A percentile compares a stretch with the other conserved stretches of the same genome.
Conservation (phyloP, 2,329 filamentous ascomycete species). For the Penicillium freii region DNA sequence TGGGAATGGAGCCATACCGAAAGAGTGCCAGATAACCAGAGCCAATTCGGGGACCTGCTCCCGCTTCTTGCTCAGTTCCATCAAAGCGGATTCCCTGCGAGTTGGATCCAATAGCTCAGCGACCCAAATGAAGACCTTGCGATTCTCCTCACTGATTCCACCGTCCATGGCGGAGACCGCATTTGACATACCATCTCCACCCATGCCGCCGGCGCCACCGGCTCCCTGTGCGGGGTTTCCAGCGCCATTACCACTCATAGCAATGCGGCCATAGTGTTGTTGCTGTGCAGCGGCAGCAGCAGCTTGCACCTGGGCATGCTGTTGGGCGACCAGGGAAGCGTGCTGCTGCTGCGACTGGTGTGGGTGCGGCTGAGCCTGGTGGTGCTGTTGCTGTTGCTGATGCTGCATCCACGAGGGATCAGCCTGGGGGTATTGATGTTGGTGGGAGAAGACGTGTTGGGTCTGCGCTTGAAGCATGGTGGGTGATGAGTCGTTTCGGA, state of each 20-base stretch:
- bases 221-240: constrained; percentile 37
- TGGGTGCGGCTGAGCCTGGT: constrained; percentile 39
- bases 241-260: constrained; percentile 59
- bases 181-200: constrained; percentile 38
- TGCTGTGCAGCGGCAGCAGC: constrained; percentile 45
- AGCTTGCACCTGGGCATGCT: constrained; percentile 57
- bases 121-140: constrained; percentile 88
- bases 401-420: constrained; percentile 48
- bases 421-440: constrained; percentile 53
- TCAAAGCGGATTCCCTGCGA: constrained; percentile 82
- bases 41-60: constrained; percentile 97
- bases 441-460: constrained; percentile 62
- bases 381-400: constrained; percentile 39
- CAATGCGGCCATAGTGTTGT: constrained; percentile 69
- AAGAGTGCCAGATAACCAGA: constrained; percentile 96
- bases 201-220: constrained; percentile 48
- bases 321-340: constrained; percentile 47
- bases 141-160: constrained; percentile 80
- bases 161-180: constrained; percentile 55
- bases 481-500: constrained; percentile 26
- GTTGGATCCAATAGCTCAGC: constrained; percentile 84
- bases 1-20: constrained; percentile 61
- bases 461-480: constrained; percentile 51
- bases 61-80: constrained; percentile 97
- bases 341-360: constrained; percentile 44